These are phyloP conservation scores for Oemleria cerasiformis DNA, from an alignment of 306 rosid genomes.

Conservation along the genomic window DNA sequence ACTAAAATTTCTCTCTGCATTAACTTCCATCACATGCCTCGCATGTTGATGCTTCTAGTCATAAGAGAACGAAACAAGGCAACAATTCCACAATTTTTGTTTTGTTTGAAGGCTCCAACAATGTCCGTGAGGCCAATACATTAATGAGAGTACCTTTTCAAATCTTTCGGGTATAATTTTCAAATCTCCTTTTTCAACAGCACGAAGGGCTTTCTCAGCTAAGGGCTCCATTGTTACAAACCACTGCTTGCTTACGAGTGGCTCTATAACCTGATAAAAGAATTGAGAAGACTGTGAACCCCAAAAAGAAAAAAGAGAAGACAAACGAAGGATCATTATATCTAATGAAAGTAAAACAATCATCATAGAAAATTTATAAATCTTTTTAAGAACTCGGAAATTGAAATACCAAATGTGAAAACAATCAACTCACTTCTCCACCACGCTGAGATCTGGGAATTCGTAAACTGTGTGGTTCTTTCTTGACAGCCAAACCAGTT, in stretches of 20 bases:
- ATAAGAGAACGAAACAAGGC: neutral
- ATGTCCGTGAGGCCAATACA: neutral
- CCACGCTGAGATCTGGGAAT: conserved; percentile 99
- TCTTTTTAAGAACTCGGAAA: conserved; percentile 9
- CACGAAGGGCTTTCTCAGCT: conserved; percentile 85
- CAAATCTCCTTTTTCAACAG: conserved; percentile 74
- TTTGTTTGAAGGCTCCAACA: neutral
- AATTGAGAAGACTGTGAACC: too few species aligned
- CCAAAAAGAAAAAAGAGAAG: neutral
- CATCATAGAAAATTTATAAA: conserved; percentile 18
- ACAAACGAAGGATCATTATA: conserved; percentile 2
- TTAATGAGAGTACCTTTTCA: conserved; percentile 60
- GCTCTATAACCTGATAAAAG: conserved; percentile 78
- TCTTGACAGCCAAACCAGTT: conserved; percentile 79
- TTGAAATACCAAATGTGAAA: neutral
- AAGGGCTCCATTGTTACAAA: conserved; percentile 95
- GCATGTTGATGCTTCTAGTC: neutral
- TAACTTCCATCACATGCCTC: neutral
- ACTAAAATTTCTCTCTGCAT: neutral
- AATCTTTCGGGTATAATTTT: conserved; percentile 90
- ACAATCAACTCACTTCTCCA: conserved; percentile 73
- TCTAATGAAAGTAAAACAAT: conserved; percentile 6
- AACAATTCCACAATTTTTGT: neutral
- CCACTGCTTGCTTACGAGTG: conserved; percentile 97
- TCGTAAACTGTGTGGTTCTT: conserved; percentile 78